Percentiles rank a stretch among this genome's conserved stretches.
These are phyloP conservation scores for Amoebophrya sp. DNA, from an alignment of 169 alveolate species.

Conservation along the genomic window DNA sequence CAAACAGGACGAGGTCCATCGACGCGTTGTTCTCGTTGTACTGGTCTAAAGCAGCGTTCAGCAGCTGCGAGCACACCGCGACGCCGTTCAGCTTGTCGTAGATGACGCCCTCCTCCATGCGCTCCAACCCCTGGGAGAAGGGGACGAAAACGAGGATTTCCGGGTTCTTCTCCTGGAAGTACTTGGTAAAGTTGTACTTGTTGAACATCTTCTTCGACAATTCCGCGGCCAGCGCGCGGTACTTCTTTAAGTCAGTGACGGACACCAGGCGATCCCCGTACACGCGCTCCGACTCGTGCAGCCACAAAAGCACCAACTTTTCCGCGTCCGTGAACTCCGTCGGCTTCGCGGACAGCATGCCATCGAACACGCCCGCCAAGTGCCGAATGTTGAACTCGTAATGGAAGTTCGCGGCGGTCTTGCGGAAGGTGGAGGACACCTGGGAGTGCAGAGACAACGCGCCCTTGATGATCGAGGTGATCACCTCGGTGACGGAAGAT, in stretches of 20 bases:
- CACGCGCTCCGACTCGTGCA: slow-evolving; percentile 91
- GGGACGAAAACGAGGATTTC: slow-evolving; percentile 79
- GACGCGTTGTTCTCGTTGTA: slow-evolving; percentile 85
- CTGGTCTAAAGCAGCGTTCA: slow-evolving; percentile 78
- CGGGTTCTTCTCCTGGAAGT: slow-evolving; percentile 69
- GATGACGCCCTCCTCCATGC: slow-evolving; percentile 59
- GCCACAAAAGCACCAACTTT: slow-evolving; percentile 82
- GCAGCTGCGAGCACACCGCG: slow-evolving; percentile 65
- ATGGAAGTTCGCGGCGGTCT: slow-evolving; percentile 93
- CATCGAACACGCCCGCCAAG: slow-evolving; percentile 85
- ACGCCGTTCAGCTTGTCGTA: slow-evolving; percentile 80
- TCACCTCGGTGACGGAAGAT: slow-evolving; percentile 75
- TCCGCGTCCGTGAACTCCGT: slow-evolving; percentile 78
- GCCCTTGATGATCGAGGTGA: slow-evolving; percentile 79
- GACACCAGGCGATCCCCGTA: slow-evolving; percentile 86
- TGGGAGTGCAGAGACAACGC: slow-evolving; percentile 71
- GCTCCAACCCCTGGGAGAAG: slow-evolving; percentile 71
- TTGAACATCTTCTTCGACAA: slow-evolving; percentile 77
- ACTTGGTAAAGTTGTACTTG: slow-evolving; percentile 79
- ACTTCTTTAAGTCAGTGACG: slow-evolving; percentile 69
- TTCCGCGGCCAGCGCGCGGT: slow-evolving; percentile 76
- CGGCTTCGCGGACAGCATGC: slow-evolving; percentile 81
- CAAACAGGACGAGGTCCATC: slow-evolving; percentile 90
- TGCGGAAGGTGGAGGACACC: slow-evolving; percentile 67
- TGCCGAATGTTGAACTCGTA: slow-evolving; percentile 91